Evolutionary conservation across 73 alveolate genomes (phyloP), one percentile per base, ranked within the genome.

Genomic region (Breviolum minutum): DNA sequence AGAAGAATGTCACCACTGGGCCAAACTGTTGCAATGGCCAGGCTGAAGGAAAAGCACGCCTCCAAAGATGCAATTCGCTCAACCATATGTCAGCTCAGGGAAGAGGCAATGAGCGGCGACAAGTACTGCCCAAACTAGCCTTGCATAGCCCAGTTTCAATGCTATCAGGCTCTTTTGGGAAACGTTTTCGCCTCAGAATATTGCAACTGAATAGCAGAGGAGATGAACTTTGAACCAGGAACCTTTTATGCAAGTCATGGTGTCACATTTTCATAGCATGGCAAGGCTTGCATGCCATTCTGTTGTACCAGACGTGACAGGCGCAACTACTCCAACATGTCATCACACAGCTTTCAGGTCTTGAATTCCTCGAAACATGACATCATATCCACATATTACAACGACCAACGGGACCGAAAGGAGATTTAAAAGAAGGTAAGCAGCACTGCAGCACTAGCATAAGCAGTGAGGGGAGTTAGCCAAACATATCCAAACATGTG

Each of bases 1-100:
- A 40, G 54, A 40, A 2, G 3, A 0, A 40, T 40, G 48, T 73
- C 27, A 48, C 83, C 22, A 48, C 48, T 6, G 54, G n/a, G 30
- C n/a, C 19, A 26, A 10, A 13, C 2, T 73, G 83, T 4, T 73
- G 83, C 85, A 27, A 0, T 54, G 63, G 63, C 63, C 86, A 77
- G 93, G 93, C 61, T 84, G 76, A 84, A 84, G 76, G 93, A 84
- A 73, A 84, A 84, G 76, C 24, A 61, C 2, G 73, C 93, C 27
- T 61, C 93, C 62, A 84, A 84, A 61, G 76, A 11, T 17, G n/a
- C 74, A 32, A 61, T 61, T 8, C 61, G 16, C 77, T 6, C 22
- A 22, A 84, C 93, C 29, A 74, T 84, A 7, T 54, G 54, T 22
- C 76, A 84, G 93, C 61, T 84, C 77, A 84, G 76, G 76, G 76